These are phyloP conservation scores for Oryza australiensis DNA, from an alignment of 176 grass and related monocot genomes.

Conservation along the genomic window DNA sequence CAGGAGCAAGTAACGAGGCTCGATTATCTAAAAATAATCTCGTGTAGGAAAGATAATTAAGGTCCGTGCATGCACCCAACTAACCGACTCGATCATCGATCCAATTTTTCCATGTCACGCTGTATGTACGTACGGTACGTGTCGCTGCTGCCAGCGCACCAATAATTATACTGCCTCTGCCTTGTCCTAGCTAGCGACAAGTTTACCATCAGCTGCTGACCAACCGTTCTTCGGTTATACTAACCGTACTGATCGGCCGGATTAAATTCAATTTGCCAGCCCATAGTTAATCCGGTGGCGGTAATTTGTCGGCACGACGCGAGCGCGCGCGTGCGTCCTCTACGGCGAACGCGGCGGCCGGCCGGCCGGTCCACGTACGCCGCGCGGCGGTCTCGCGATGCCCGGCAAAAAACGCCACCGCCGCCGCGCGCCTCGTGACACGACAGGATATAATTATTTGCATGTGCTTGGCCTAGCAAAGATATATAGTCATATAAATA, in stretches of 20 bases:
- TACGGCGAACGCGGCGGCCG: background rate
- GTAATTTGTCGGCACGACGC: slow-evolving; percentile 7
- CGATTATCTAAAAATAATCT: background rate
- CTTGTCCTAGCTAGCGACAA: no score
- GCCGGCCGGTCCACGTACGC: no score
- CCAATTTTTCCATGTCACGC: background rate
- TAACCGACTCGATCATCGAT: no score
- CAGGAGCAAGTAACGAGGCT: background rate
- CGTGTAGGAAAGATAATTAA: background rate
- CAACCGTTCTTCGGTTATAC: background rate
- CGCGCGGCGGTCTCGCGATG: slow-evolving; percentile 26
- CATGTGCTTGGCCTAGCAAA: no score
- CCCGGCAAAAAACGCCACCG: background rate
- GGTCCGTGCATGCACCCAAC: background rate
- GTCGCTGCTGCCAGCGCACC: background rate
- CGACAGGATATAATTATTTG: no score
- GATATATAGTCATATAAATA: no score
- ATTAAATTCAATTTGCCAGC: slow-evolving; percentile 21
- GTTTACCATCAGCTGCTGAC: background rate
- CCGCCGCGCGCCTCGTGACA: background rate
- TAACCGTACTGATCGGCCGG: background rate
- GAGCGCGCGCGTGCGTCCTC: no score
- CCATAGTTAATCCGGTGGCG: slow-evolving; percentile 16
- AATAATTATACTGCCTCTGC: background rate
- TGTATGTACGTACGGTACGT: background rate